A percentile compares a stretch with the other conserved stretches of the same genome.
These are phyloP conservation scores for Verticillium albo-atrum DNA, from an alignment of 2,329 filamentous ascomycete species.

Conservation along the genomic window DNA sequence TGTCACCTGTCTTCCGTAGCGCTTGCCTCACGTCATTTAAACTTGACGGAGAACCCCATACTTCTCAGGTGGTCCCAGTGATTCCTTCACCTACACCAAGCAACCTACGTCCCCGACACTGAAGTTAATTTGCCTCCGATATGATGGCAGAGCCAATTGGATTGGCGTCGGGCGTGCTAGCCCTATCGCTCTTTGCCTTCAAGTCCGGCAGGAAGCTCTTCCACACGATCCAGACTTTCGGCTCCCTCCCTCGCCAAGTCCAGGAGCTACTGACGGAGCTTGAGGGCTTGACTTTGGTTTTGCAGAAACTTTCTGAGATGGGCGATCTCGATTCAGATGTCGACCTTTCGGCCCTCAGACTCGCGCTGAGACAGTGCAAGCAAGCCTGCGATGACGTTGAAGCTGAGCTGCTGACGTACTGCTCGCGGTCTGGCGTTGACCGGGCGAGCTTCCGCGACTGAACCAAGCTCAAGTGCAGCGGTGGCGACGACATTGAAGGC, in stretches of 20 bases:
- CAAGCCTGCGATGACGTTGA: conserved; percentile 37
- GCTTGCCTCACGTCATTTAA: too few species aligned
- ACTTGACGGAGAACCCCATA: too few species aligned
- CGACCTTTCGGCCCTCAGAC: conserved; percentile 12
- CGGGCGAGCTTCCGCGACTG: conserved; percentile 38
- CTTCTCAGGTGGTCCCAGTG: too few species aligned
- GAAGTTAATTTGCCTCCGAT: background rate
- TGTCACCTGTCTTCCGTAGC: too few species aligned
- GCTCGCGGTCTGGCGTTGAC: conserved; percentile 23
- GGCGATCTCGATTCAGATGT: conserved; percentile 6
- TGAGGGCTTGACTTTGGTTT: conserved; percentile 28
- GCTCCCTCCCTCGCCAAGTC: conserved; percentile 19
- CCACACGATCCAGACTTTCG: conserved; percentile 10
- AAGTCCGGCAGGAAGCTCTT: conserved; percentile 13
- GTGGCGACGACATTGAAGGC: conserved; percentile 24
- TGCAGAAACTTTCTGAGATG: conserved; percentile 26
- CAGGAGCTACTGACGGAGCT: conserved; percentile 36
- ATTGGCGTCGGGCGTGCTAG: conserved; percentile 9
- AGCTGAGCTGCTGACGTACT: conserved; percentile 28
- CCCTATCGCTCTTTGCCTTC: conserved; percentile 13
- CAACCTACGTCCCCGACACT: too few species aligned
- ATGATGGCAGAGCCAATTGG: conserved; percentile 14
- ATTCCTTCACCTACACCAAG: too few species aligned
- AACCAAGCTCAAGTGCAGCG: conserved; percentile 38
- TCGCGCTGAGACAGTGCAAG: conserved; percentile 34